These are phyloP conservation scores for Leccinellum rugosiceps DNA, from an alignment of 768 basidiomycete species.

Conservation along the genomic window DNA sequence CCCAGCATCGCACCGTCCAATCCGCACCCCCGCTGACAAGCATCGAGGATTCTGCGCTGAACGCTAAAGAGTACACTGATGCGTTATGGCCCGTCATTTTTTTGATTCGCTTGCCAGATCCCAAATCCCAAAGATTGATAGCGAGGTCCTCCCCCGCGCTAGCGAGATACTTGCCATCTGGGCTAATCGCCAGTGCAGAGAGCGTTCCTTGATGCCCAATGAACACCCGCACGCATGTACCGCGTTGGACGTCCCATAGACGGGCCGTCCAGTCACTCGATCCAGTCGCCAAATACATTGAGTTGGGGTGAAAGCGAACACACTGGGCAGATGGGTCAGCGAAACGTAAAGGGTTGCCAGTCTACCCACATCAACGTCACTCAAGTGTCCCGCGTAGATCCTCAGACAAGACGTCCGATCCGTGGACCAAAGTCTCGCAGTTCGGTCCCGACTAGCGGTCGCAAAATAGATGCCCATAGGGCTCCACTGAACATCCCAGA, in stretches of 20 bases:
- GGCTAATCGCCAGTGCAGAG: constrained; percentile 82
- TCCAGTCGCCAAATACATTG: constrained; percentile 93
- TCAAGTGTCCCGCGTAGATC: constrained; percentile 93
- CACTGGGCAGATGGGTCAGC: constrained; percentile 51
- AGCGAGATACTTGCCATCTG: constrained; percentile 92
- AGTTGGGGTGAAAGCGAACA: constrained; percentile 95
- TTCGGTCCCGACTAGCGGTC: constrained; percentile 89
- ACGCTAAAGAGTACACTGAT: constrained; percentile 86
- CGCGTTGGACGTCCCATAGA: constrained; percentile 97
- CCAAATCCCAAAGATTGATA: constrained; percentile 96
- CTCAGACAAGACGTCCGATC: constrained; percentile 83
- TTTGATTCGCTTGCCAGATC: constrained; percentile 91
- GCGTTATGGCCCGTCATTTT: constrained; percentile 94
- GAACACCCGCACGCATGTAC: constrained; percentile 91
- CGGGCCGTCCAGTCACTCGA: constrained; percentile 96
- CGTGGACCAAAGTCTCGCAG: constrained; percentile 94
- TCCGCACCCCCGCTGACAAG: constrained; percentile 91
- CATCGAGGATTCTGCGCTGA: constrained; percentile 87
- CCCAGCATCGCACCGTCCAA: constrained; percentile 99
- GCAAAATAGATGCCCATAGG: constrained; percentile 99
- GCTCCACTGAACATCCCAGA: constrained; percentile 99
- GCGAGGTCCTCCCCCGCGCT: constrained; percentile 90
- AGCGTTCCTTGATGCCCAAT: constrained; percentile 91
- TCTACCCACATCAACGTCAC: constrained; percentile 89
- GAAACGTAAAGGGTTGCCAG: background rate